These are phyloP conservation scores for Actinomortierella wolfii DNA, from an alignment of 371 early-diverging fungal genomes.

Conservation along the genomic window DNA sequence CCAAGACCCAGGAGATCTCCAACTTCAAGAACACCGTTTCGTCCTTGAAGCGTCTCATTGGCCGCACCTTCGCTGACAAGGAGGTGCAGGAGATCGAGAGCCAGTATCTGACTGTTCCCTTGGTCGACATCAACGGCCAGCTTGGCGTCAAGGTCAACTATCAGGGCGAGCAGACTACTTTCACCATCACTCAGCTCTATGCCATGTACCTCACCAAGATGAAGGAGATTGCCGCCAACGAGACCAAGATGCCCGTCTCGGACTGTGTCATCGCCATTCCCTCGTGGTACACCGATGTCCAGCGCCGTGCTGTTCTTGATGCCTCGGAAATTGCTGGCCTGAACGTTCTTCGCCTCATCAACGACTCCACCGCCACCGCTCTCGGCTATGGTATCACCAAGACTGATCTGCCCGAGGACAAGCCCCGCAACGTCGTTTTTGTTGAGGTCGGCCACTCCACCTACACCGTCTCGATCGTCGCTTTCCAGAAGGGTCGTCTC, in stretches of 20 bases:
- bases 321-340: constrained; percentile 93
- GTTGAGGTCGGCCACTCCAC: constrained; percentile 95
- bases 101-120: constrained; percentile 77
- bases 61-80: constrained; percentile 89
- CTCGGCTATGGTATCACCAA: constrained; percentile 98
- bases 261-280: constrained; percentile 96
- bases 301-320: constrained; percentile 88
- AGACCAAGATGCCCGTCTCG: constrained; percentile 84
- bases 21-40: constrained; percentile 96
- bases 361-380: constrained; percentile 92
- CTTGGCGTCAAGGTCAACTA: constrained; percentile 86
- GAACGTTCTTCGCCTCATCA: constrained; percentile 90
- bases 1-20: constrained; percentile 93
- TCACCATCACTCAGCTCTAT: constrained; percentile 88
- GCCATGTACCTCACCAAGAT: constrained; percentile 95
- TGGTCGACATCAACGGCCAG: constrained; percentile 85
- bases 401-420: constrained; percentile 93
- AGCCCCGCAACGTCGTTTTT: constrained; percentile 91
- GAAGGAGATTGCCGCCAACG: constrained; percentile 85
- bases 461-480: constrained; percentile 88
- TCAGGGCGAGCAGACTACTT: constrained; percentile 74
- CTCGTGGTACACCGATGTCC: constrained; percentile 93
- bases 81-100: constrained; percentile 88
- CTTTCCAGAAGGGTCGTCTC: constrained; percentile 94
- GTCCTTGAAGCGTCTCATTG: constrained; percentile 95